These are phyloP conservation scores for Rhodotorula glutinis DNA, from an alignment of 1,284 basidiomycete genomes.

Conservation along the genomic window DNA sequence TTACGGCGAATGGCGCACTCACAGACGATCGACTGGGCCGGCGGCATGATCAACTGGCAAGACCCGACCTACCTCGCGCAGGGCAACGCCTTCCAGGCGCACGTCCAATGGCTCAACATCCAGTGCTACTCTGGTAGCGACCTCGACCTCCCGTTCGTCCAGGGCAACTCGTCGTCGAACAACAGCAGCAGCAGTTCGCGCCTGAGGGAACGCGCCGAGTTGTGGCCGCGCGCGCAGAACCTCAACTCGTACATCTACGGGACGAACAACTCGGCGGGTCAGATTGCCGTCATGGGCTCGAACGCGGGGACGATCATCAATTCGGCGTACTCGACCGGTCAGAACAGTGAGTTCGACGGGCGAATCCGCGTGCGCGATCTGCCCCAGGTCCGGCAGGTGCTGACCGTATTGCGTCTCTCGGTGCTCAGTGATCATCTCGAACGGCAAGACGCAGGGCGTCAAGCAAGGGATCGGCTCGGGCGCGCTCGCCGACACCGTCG, in stretches of 20 bases:
- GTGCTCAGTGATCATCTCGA: conserved; percentile 29
- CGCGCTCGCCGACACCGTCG: conserved; percentile 19
- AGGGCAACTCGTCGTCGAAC: conserved; percentile 16
- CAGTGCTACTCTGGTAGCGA: conserved; percentile 29
- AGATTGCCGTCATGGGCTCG: conserved; percentile 25
- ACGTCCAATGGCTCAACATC: conserved; percentile 35
- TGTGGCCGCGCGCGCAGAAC: conserved; percentile 4
- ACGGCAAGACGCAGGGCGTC: conserved; percentile 30
- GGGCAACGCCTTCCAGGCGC: conserved; percentile 14
- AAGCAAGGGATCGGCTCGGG: conserved; percentile 4
- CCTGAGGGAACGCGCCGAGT: neutral
- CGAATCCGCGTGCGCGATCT: too few relatives aligned
- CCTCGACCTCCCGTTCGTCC: conserved; percentile 14
- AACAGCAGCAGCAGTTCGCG: neutral
- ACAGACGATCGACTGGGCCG: conserved; percentile 35
- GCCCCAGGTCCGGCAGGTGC: too few relatives aligned
- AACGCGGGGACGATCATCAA: conserved; percentile 35
- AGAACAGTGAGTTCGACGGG: conserved; percentile 23
- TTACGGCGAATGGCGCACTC: too few relatives aligned
- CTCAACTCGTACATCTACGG: conserved; percentile 34
- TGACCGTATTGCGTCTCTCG: too few relatives aligned
- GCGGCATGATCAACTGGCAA: conserved; percentile 39
- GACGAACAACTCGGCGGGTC: conserved; percentile 32
- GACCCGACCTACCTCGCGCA: conserved; percentile 8
- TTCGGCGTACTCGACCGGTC: conserved; percentile 33